phyloP scores from a whole-genome alignment of 495 filamentous ascomycete genomes.

The Echria macrotheca region DNA sequence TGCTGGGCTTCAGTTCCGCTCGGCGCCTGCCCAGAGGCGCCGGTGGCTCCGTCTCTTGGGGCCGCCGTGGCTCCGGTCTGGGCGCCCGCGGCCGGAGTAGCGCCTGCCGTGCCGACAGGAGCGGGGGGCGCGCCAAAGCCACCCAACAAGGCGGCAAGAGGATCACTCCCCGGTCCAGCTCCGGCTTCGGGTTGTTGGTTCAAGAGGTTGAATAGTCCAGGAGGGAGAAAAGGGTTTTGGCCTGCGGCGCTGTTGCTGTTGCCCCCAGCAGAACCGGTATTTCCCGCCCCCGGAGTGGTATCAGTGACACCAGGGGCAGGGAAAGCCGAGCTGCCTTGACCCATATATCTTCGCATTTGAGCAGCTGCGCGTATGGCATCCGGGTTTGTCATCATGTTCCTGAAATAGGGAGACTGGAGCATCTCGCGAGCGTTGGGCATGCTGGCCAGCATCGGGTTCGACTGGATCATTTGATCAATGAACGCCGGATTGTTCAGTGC shows the following conservation, averaged over 20 bases:
- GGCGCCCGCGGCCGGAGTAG: constrained; percentile 15
- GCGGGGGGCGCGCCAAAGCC: constrained; percentile 12
- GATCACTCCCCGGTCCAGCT: constrained; percentile 51
- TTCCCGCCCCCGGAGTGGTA: constrained; percentile 47
- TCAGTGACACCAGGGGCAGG: constrained; percentile 87
- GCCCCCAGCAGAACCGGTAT: constrained; percentile 17
- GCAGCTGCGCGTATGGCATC: constrained; percentile 71
- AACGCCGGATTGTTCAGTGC: constrained; percentile 88
- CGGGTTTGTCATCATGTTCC: constrained; percentile 94
- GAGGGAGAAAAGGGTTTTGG: constrained; percentile 37
- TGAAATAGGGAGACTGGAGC: constrained; percentile 77
- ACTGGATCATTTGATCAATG: constrained; percentile 84
- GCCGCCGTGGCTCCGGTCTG: constrained; percentile 15
- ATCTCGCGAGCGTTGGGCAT: constrained; percentile 79
- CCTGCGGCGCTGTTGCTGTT: constrained; percentile 16
- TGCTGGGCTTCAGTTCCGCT: constrained; percentile 1
- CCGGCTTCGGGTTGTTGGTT: constrained; percentile 13
- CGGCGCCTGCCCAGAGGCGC: not conserved
- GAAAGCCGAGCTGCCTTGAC: constrained; percentile 53
- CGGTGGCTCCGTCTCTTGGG: not conserved
- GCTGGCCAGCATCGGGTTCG: constrained; percentile 80
- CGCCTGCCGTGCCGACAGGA: constrained; percentile 5
- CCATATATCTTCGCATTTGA: constrained; percentile 69
- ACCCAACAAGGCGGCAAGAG: constrained; percentile 67
- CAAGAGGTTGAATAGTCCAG: constrained; percentile 26